Evolutionary conservation across 2,329 filamentous ascomycete species (phyloP), one percentile per base, ranked within the genome.

Genomic region (Alternaria ethzedia): DNA sequence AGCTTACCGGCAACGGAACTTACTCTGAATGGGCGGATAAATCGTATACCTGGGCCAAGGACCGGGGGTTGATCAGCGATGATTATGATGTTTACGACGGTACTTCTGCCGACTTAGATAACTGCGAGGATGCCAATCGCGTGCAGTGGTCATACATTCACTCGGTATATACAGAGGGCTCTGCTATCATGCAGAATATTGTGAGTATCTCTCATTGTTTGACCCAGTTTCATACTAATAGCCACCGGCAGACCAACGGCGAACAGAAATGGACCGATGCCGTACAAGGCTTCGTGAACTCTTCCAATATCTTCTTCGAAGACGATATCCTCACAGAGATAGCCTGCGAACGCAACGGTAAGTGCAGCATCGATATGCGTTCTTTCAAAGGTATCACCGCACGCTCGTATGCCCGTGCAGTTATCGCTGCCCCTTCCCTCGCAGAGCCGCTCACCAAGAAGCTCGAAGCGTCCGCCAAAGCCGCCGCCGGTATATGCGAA

Each of bases 311-410:
- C 15, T 75, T 76, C 50, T 83, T 85, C 5, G 83, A 81, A 50
- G 73, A 81, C 15, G 86, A 87, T 68, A 82, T 91, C 78, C 88
- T 92, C 86, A 88, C 83, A 72, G 90, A 92, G 78, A 83, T 83
- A 47, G 86, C 87, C n/a, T 92, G 90, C 81, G 90, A 92, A 45
- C 30, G 78, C 5, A 78, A 82, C 62, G 79, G 80, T 56, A 82
- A 74, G 1, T 93, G 90, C 78, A 86, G 88, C 74, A 83, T 80
- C 54, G 89, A 91, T 77, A 88, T 89, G 83, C 86, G 84, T 70
- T 88, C 87, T 9, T 91, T 90, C 85, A 93, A 92, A 59, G 72
- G 74, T n/a, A 59, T 74, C 20, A 66, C 69, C 2, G 57, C 57
- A 2, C 67, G 71, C 23, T 73, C 74, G 1, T 64, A 67, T 20